Percentiles rank a stretch among this genome's conserved stretches.
Evolutionary conservation across 1,284 basidiomycete genomes (phyloP).

Genomic region (Papiliotrema laurentii): DNA sequence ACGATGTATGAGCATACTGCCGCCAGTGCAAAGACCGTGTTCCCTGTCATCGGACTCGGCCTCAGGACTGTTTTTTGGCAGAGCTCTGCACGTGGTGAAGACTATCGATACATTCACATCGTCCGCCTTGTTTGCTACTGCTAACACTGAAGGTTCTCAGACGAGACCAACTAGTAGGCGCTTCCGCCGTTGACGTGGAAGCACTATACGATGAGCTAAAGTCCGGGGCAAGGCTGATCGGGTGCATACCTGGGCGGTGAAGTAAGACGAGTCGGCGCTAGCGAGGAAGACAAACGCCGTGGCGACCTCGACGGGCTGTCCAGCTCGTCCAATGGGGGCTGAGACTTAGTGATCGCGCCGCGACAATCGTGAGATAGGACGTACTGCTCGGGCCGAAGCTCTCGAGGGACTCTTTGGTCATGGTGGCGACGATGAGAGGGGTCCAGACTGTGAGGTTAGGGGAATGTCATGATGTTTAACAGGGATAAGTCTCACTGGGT

Average conservation of each 20-base stretch:
- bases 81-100: background rate
- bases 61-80: too few relatives aligned
- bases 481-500: conserved; percentile 14
- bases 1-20: too few relatives aligned
- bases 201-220: conserved; percentile 9
- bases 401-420: conserved; percentile 53
- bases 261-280: conserved; percentile 55
- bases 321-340: conserved; percentile 54
- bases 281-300: conserved; percentile 57
- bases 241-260: conserved; percentile 45
- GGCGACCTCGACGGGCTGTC: conserved; percentile 58
- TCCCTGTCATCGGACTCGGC: too few relatives aligned
- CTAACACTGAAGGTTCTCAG: background rate
- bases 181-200: conserved; percentile 33
- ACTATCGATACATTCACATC: background rate
- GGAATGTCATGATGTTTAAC: background rate
- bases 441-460: conserved; percentile 54
- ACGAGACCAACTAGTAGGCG: conserved; percentile 16
- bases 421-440: conserved; percentile 53
- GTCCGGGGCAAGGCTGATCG: background rate
- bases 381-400: conserved; percentile 48
- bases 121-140: background rate
- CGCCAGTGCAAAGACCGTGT: too few relatives aligned
- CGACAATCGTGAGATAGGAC: background rate
- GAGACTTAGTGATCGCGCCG: background rate